These are phyloP conservation scores for Sapria himalayana DNA, from an alignment of 345 rosid species.

Conservation along the genomic window DNA sequence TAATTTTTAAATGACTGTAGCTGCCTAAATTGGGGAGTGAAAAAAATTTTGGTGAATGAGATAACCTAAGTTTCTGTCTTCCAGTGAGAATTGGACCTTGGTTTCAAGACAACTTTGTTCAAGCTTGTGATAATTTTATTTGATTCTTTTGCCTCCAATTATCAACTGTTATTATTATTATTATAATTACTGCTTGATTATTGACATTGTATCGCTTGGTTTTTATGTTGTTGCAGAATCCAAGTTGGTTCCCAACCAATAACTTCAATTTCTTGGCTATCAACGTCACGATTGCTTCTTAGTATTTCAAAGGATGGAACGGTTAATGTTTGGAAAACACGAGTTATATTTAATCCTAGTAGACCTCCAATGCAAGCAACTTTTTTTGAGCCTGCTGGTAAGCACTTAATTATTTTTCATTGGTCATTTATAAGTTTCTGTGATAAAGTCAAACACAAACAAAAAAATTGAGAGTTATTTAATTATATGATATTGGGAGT, in stretches of 20 bases:
- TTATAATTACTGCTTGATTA: neutral
- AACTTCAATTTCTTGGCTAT: slow-evolving; percentile 70
- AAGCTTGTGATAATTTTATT: too few species aligned
- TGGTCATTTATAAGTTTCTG: neutral
- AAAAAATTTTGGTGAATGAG: too few species aligned
- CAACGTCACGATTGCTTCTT: slow-evolving; percentile 59
- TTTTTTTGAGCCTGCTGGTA: slow-evolving; percentile 88
- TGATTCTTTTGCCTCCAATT: neutral
- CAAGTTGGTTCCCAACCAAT: slow-evolving; percentile 96
- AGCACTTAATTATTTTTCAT: slow-evolving; percentile 7
- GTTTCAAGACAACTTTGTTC: too few species aligned
- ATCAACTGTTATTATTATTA: neutral
- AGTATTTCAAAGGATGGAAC: slow-evolving; percentile 81
- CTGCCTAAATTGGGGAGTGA: too few species aligned
- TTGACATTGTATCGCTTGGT: too few species aligned
- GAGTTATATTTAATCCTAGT: slow-evolving; percentile 56
- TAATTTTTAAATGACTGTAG: too few species aligned
- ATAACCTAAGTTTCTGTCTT: too few species aligned
- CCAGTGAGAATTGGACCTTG: too few species aligned
- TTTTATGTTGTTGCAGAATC: slow-evolving; percentile 22
- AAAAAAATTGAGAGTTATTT: too few species aligned
- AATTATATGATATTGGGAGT: too few species aligned
- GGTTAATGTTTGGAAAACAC: slow-evolving; percentile 89
- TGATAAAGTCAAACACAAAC: too few species aligned
- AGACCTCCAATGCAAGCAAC: slow-evolving; percentile 80